These are phyloP conservation scores for Acer negundo DNA, from an alignment of 345 rosid species.

Conservation along the genomic window DNA sequence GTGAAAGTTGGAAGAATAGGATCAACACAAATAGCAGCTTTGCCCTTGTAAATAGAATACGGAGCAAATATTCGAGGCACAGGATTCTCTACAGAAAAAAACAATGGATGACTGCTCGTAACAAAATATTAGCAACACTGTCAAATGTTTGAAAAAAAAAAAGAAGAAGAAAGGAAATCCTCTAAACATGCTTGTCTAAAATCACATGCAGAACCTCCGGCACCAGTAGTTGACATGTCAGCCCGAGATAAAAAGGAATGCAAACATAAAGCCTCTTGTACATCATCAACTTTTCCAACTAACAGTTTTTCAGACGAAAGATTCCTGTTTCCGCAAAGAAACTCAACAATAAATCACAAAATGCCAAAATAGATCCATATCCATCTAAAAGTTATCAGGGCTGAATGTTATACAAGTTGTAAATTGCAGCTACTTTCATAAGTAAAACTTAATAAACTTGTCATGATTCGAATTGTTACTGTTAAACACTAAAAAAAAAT, in stretches of 20 bases:
- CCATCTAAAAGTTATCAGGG: background rate
- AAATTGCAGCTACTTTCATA: too few species aligned
- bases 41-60: conserved; percentile 79
- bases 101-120: background rate
- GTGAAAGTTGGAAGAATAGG: conserved; percentile 76
- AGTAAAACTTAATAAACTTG: too few species aligned
- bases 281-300: conserved; percentile 23
- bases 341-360: background rate
- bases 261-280: conserved; percentile 28
- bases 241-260: conserved; percentile 40
- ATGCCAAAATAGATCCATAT: background rate
- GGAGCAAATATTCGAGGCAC: conserved; percentile 68
- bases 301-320: conserved; percentile 29
- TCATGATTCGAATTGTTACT: too few species aligned
- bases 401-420: too few species aligned
- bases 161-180: too few species aligned
- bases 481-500: background rate
- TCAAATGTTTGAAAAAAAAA: background rate
- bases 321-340: conserved; percentile 35
- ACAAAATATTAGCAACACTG: background rate
- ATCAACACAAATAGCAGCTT: conserved; percentile 75
- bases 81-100: conserved; percentile 27
- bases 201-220: conserved; percentile 31
- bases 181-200: background rate
- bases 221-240: conserved; percentile 44